These are phyloP conservation scores for Craspedostauros australis DNA, from an alignment of 108 stramenopile genomes.

Conservation along the genomic window DNA sequence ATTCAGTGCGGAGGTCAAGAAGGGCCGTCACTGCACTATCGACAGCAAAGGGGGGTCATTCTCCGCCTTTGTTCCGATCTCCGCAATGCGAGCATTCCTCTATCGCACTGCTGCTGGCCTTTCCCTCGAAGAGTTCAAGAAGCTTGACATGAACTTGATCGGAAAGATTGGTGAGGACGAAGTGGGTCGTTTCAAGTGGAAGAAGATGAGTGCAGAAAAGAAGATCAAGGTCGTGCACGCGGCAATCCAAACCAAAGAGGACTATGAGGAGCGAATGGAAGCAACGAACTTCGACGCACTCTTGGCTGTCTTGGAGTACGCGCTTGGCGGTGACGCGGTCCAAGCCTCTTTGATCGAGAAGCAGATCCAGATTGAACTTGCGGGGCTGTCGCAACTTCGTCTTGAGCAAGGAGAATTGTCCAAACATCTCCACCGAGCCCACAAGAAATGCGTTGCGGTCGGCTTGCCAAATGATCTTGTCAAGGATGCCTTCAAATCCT, in stretches of 20 bases:
- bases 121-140: slow-evolving; percentile 9
- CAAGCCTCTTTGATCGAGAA: slow-evolving; percentile 15
- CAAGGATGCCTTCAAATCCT: no score
- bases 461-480: no score
- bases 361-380: slow-evolving; percentile 8
- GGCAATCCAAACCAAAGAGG: slow-evolving; percentile 10
- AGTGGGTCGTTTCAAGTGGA: slow-evolving; percentile 14
- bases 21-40: neutral
- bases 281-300: slow-evolving; percentile 23
- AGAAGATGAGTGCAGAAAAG: neutral
- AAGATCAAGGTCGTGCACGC: slow-evolving; percentile 9
- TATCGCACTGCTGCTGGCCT: slow-evolving; percentile 20
- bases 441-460: no score
- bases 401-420: no score
- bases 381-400: no score
- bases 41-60: neutral
- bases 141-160: slow-evolving; percentile 12
- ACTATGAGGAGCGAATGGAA: slow-evolving; percentile 15
- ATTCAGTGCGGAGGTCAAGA: neutral
- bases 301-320: slow-evolving; percentile 1
- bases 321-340: slow-evolving; percentile 11
- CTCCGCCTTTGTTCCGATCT: slow-evolving; percentile 13
- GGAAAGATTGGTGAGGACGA: slow-evolving; percentile 11
- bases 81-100: slow-evolving; percentile 12
- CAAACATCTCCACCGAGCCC: no score